phyloP scores from a whole-genome alignment of 1,284 basidiomycete species.

The Microbotryum silenes-acaulis region DNA sequence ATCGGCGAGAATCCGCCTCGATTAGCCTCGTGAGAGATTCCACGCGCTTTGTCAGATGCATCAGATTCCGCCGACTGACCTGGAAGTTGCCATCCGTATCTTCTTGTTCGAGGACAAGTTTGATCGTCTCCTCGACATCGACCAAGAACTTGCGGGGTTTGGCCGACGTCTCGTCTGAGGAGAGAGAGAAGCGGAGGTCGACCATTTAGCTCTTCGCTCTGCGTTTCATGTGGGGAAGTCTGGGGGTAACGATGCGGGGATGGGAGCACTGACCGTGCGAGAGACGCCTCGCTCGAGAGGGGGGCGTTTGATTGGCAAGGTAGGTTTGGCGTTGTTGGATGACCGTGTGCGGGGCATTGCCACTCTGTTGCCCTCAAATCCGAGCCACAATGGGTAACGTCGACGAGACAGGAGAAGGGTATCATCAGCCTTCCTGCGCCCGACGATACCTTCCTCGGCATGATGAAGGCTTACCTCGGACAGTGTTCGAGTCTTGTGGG shows the following conservation, averaged over 20 bases:
- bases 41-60: not conserved
- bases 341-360: constrained; percentile 14
- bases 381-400: no score
- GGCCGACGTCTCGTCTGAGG: constrained; percentile 44
- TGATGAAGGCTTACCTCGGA: constrained; percentile 7
- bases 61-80: constrained; percentile 34
- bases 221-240: not conserved
- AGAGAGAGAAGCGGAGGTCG: not conserved
- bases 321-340: constrained; percentile 21
- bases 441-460: not conserved
- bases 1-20: no score
- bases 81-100: constrained; percentile 91
- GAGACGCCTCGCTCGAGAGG: constrained; percentile 20
- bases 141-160: constrained; percentile 75
- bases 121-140: constrained; percentile 98
- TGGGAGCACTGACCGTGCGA: constrained; percentile 22
- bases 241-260: not conserved
- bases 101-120: constrained; percentile 91
- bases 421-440: not conserved
- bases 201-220: not conserved
- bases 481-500: constrained; percentile 30
- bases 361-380: not conserved
- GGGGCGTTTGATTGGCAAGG: constrained; percentile 5
- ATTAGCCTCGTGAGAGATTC: not conserved
- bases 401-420: not conserved